Conservation (phyloP, 1,139 yeast genomes). For the Kodamaea sp. region DNA sequence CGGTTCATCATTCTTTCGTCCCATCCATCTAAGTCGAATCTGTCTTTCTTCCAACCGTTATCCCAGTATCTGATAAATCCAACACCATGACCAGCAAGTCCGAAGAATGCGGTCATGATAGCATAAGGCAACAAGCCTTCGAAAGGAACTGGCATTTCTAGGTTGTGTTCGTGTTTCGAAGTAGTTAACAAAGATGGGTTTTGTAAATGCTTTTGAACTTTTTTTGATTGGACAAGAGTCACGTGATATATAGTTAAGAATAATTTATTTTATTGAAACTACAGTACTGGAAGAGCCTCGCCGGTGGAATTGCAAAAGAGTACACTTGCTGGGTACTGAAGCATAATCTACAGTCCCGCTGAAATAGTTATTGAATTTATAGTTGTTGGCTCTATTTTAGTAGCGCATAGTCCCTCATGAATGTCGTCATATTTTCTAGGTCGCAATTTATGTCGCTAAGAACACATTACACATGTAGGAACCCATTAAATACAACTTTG, state of each 20-base stretch:
- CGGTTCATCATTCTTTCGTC: constrained; percentile 62
- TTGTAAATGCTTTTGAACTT: constrained; percentile 8
- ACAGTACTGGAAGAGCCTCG: too few relatives aligned
- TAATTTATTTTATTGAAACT: too few relatives aligned
- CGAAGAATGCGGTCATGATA: constrained; percentile 55
- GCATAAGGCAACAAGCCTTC: constrained; percentile 72
- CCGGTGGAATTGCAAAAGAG: too few relatives aligned
- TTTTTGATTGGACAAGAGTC: constrained; percentile 15
- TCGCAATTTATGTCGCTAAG: too few relatives aligned
- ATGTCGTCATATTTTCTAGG: too few relatives aligned
- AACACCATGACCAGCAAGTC: constrained; percentile 51
- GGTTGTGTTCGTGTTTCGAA: constrained; percentile 3
- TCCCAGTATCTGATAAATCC: constrained; percentile 49
- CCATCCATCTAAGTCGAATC: constrained; percentile 63
- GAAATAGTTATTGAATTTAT: too few relatives aligned
- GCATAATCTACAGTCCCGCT: too few relatives aligned
- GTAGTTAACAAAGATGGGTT: constrained; percentile 9
- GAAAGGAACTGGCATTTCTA: constrained; percentile 62
- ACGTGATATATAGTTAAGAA: constrained; percentile 9
- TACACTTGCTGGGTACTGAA: too few relatives aligned
- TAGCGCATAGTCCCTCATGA: too few relatives aligned
- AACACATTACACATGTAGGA: too few relatives aligned
- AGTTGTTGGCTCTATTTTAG: too few relatives aligned
- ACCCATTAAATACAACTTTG: too few relatives aligned
- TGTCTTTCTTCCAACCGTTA: constrained; percentile 54